These are phyloP conservation scores for Paraphaeosphaeria minitans DNA, from an alignment of 2,329 filamentous ascomycete genomes.

Conservation along the genomic window DNA sequence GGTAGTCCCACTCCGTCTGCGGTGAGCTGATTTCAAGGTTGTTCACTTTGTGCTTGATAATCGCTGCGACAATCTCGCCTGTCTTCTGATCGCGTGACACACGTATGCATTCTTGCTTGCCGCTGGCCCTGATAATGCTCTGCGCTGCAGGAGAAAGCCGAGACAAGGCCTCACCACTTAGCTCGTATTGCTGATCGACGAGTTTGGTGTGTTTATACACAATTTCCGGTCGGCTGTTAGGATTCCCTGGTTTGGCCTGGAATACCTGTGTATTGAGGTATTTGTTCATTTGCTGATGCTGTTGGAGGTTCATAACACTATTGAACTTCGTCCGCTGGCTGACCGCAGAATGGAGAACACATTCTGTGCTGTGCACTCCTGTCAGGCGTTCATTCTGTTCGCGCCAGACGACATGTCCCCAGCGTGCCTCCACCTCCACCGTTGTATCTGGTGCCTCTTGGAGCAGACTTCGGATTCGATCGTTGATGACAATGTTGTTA, in stretches of 20 bases:
- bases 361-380: conserved; percentile 69
- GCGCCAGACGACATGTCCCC: conserved; percentile 77
- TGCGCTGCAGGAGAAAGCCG: conserved; percentile 57
- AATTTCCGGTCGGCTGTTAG: conserved; percentile 63
- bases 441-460: conserved; percentile 66
- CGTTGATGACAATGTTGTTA: conserved; percentile 68
- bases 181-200: conserved; percentile 75
- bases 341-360: conserved; percentile 27
- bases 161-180: conserved; percentile 57
- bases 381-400: conserved; percentile 71
- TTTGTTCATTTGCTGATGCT: conserved; percentile 83
- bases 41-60: conserved; percentile 87
- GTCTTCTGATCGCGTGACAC: conserved; percentile 79
- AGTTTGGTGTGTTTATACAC: conserved; percentile 83
- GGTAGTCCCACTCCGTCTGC: conserved; percentile 78
- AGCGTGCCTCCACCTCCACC: conserved; percentile 92
- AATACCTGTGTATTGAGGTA: conserved; percentile 76
- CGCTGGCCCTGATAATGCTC: conserved; percentile 57
- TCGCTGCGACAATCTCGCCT: conserved; percentile 73
- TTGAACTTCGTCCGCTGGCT: conserved; percentile 61
- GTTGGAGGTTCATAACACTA: conserved; percentile 91
- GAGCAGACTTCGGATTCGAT: conserved; percentile 60
- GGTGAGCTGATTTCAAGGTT: conserved; percentile 90
- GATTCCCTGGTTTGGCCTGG: conserved; percentile 52
- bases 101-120: conserved; percentile 36